Conservation (phyloP, 768 basidiomycete species). For the Mycena epipterygia region DNA sequence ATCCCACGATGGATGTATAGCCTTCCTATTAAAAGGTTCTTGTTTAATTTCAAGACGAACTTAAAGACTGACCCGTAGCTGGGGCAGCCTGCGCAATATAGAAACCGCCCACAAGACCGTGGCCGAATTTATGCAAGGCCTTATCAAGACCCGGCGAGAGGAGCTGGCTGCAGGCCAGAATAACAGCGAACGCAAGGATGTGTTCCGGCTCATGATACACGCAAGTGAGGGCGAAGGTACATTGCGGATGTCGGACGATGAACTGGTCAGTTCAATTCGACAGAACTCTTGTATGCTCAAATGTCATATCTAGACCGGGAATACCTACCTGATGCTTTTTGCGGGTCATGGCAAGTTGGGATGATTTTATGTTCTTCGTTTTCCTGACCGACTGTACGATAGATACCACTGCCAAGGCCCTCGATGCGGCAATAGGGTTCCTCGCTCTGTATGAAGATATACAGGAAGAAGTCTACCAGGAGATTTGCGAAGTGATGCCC, state of each 20-base stretch:
- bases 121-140: background rate
- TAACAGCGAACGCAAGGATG: background rate
- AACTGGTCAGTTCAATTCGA: slow-evolving; percentile 17
- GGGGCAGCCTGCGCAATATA: background rate
- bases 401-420: slow-evolving; percentile 51
- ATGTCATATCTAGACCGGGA: slow-evolving; percentile 42
- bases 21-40: slow-evolving; percentile 37
- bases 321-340: slow-evolving; percentile 49
- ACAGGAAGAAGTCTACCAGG: background rate
- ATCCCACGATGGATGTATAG: slow-evolving; percentile 38
- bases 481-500: background rate
- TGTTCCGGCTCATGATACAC: slow-evolving; percentile 14
- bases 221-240: slow-evolving; percentile 18
- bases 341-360: slow-evolving; percentile 52
- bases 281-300: background rate
- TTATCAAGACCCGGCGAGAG: background rate
- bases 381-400: too few species aligned
- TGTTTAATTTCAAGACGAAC: background rate
- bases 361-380: too few species aligned
- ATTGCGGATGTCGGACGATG: slow-evolving; percentile 30
- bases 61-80: background rate
- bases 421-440: slow-evolving; percentile 49
- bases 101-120: slow-evolving; percentile 1
- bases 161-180: background rate
- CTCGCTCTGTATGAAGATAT: slow-evolving; percentile 47